phyloP scores from a whole-genome alignment of 352 stramenopile species.

The Blastocystis hominis region DNA sequence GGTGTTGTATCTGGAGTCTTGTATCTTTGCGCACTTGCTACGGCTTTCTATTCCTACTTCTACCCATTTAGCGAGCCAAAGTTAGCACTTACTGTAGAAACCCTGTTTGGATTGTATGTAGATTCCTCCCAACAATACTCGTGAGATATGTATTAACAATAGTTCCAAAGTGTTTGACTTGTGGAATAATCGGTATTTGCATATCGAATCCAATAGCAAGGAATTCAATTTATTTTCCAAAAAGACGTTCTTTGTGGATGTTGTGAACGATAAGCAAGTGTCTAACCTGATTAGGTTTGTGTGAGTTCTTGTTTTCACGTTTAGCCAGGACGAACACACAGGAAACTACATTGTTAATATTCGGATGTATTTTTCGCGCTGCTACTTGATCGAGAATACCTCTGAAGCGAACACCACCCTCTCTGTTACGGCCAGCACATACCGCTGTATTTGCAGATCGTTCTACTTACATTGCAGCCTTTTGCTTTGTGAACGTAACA shows the following conservation, averaged over 20 bases:
- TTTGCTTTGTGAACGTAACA: not conserved
- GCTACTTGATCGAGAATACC: slow-evolving; percentile 40
- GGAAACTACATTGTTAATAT: not conserved
- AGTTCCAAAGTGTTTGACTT: slow-evolving; percentile 29
- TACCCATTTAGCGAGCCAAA: slow-evolving; percentile 2
- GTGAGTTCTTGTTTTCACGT: not conserved
- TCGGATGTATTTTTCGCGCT: slow-evolving; percentile 48
- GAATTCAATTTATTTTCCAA: slow-evolving; percentile 16
- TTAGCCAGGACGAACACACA: not conserved
- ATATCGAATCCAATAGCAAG: not conserved
- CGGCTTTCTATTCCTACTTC: not conserved
- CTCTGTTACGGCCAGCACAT: not conserved
- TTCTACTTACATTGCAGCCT: not conserved
- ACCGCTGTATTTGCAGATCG: not conserved
- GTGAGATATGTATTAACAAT: slow-evolving; percentile 44
- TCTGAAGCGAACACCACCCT: not conserved
- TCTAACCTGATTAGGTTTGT: not conserved
- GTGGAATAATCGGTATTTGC: slow-evolving; percentile 35
- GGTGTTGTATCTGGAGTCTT: not conserved
- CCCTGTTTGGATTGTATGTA: not conserved
- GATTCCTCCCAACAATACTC: not conserved
- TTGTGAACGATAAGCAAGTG: slow-evolving; percentile 9
- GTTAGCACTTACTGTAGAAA: not conserved
- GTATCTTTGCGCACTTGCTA: not conserved
- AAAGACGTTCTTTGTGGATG: slow-evolving; percentile 27